phyloP scores from a whole-genome alignment of 768 basidiomycete species.

The Panus rudis region DNA sequence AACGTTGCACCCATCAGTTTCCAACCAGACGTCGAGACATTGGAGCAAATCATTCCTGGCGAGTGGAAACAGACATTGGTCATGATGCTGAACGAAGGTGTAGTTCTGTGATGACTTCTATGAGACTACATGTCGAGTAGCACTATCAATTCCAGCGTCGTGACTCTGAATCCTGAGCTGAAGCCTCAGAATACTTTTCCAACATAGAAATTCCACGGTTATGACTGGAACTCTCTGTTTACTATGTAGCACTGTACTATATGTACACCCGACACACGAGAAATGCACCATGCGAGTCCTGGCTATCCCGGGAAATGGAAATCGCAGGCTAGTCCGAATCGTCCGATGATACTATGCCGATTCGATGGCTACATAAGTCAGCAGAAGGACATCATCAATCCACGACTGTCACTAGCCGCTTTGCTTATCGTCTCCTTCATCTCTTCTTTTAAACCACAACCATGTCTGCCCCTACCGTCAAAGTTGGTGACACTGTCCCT shows the following conservation, averaged over 20 bases:
- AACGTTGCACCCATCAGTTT: not conserved
- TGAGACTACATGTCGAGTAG: too few species aligned
- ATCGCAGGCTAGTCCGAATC: too few species aligned
- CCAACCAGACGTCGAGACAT: not conserved
- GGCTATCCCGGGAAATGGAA: too few species aligned
- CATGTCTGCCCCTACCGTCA: conserved; percentile 18
- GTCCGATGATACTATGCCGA: not conserved
- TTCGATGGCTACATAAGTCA: not conserved
- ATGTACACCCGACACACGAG: too few species aligned
- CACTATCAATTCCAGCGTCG: too few species aligned
- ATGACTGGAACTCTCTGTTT: too few species aligned
- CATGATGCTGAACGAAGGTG: not conserved
- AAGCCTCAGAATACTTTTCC: too few species aligned
- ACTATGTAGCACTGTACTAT: too few species aligned
- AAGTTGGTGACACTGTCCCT: conserved; percentile 48
- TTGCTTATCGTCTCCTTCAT: not conserved
- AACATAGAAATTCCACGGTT: too few species aligned
- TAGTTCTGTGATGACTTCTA: not conserved
- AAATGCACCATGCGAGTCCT: too few species aligned
- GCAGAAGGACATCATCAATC: not conserved
- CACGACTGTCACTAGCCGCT: not conserved
- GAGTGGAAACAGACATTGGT: not conserved
- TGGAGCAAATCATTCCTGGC: not conserved
- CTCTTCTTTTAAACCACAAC: not conserved
- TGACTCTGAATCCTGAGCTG: too few species aligned